Conservation (phyloP, 2,329 filamentous ascomycete genomes). For the Calycina herbarum region DNA sequence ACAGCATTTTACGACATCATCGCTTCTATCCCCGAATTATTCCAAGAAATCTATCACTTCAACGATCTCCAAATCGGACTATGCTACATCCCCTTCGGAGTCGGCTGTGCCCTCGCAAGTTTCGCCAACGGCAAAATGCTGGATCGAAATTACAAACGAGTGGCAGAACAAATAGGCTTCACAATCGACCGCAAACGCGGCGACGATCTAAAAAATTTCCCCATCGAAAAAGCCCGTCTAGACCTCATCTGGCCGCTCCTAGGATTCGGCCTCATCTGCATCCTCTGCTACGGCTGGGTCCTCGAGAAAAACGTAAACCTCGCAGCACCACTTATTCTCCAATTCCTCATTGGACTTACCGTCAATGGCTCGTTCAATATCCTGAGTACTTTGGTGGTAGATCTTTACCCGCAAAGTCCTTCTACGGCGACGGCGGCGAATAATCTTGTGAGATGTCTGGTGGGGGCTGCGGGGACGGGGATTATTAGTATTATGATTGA, state of each 20-base stretch:
- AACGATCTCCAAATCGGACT: conserved; percentile 38
- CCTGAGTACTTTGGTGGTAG: conserved; percentile 63
- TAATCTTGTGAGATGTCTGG: conserved; percentile 61
- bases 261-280: conserved; percentile 51
- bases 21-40: conserved; percentile 53
- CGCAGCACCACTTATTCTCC: conserved; percentile 54
- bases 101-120: conserved; percentile 51
- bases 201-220: conserved; percentile 38
- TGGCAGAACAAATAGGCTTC: conserved; percentile 61
- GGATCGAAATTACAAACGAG: conserved; percentile 69
- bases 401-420: conserved; percentile 60
- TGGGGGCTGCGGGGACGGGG: conserved; percentile 59
- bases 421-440: conserved; percentile 64
- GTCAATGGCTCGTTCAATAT: conserved; percentile 64
- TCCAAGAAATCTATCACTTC: conserved; percentile 36
- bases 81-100: conserved; percentile 46
- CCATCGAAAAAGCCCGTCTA: conserved; percentile 45
- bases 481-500: conserved; percentile 59
- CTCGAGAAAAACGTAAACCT: conserved; percentile 52
- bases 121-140: conserved; percentile 56
- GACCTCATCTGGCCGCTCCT: conserved; percentile 57
- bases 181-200: conserved; percentile 58
- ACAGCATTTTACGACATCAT: conserved; percentile 54
- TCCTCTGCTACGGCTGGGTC: conserved; percentile 59
- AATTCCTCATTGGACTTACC: conserved; percentile 57